Conservation (phyloP, 2,329 filamentous ascomycete species). For the Fusarium sp. region DNA sequence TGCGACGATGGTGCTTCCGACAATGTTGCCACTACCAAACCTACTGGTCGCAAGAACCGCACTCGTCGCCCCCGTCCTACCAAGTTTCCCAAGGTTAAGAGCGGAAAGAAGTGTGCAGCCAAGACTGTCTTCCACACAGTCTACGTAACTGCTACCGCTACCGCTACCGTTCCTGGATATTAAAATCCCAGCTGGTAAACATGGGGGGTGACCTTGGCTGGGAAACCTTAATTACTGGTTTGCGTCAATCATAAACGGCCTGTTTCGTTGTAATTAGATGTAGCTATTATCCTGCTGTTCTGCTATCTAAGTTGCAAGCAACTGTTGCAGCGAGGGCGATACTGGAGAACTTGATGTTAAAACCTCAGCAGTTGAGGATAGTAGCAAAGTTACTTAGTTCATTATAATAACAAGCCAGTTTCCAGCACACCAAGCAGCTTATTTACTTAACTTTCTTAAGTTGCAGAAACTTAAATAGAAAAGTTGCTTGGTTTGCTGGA, state of each 20-base stretch:
- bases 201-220: background rate
- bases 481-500: background rate
- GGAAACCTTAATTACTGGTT: fast-evolving
- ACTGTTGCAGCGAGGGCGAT: background rate
- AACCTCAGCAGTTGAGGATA: background rate
- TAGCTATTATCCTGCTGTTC: background rate
- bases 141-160: slow-evolving; percentile 41
- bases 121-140: slow-evolving; percentile 40
- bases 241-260: background rate
- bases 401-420: background rate
- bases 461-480: background rate
- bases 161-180: slow-evolving; percentile 4
- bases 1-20: background rate
- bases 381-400: background rate
- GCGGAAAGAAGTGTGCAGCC: slow-evolving; percentile 21
- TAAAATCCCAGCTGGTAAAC: background rate
- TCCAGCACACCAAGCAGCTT: background rate
- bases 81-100: slow-evolving; percentile 4
- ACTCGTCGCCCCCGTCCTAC: slow-evolving; percentile 32
- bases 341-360: background rate
- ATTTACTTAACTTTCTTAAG: background rate
- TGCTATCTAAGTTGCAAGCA: background rate
- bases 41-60: slow-evolving; percentile 21
- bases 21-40: slow-evolving; percentile 8
- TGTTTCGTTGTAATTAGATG: background rate